Conservation (phyloP, 2,329 filamentous ascomycete genomes). For the Penicillium thymicola region DNA sequence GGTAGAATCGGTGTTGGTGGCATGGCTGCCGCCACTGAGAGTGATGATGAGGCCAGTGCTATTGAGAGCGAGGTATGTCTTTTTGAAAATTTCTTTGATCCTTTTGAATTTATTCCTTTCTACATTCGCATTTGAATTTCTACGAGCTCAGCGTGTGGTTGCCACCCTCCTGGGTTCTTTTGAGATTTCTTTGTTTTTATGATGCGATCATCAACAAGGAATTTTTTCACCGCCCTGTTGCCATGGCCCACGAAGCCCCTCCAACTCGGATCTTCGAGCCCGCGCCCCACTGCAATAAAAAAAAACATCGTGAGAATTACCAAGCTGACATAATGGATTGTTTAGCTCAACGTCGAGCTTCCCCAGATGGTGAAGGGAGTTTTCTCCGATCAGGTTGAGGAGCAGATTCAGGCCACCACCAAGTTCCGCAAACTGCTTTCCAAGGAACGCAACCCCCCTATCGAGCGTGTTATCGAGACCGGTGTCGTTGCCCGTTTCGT, state of each 20-base stretch:
- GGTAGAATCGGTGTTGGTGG: conserved; percentile 56
- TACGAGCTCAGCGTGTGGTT: background rate
- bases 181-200: conserved; percentile 27
- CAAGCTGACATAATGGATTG: conserved; percentile 23
- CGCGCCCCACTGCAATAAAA: conserved; percentile 19
- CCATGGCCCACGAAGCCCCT: conserved; percentile 26
- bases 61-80: conserved; percentile 89
- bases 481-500: conserved; percentile 97
- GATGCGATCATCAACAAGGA: conserved; percentile 27
- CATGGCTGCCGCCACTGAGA: conserved; percentile 85
- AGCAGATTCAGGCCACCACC: conserved; percentile 94
- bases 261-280: conserved; percentile 15
- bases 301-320: conserved; percentile 17
- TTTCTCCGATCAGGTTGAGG: conserved; percentile 97
- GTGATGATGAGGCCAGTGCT: conserved; percentile 92
- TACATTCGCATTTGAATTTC: background rate
- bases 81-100: conserved; percentile 21
- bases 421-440: conserved; percentile 98
- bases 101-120: conserved; percentile 11
- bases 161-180: background rate
- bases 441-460: conserved; percentile 98
- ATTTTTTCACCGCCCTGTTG: conserved; percentile 38
- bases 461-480: conserved; percentile 98
- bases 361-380: conserved; percentile 97
- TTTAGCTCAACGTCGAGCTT: conserved; percentile 91